Base-by-base conservation (phyloP, 2,329 filamentous ascomycete species). In the Epichloe gansuensis region DNA sequence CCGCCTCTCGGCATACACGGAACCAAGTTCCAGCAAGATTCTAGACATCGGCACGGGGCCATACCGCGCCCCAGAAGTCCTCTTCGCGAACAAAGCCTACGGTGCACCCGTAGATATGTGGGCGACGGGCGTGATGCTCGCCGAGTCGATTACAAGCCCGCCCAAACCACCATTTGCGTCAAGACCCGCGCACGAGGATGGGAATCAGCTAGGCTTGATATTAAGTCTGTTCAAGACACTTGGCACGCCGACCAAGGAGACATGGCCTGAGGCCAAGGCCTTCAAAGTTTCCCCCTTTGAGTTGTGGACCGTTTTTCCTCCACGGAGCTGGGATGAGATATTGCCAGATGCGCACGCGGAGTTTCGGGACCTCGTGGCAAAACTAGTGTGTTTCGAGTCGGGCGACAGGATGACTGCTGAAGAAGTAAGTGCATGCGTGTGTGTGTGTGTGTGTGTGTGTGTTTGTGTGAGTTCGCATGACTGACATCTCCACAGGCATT, bases 31-130 rank as follows among this genome's bases (percentile, higher is more conserved):
- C 51, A 62, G 75, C 52, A 97, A 97, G 68, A 86, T 95, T 50
- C 84, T 93, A 7, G 94, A 98, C 65, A 87, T 98, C 28, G 93
- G 93, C 38, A 97, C 91, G 1, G 91, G 91, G 0, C 81, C 86
- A 48, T 98, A 98, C 69, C 82, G 94, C 21, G 80, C 91, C 0
- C 93, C 93, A 0, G 94, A 98, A 63, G 79, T 91, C 1, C 75
- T 98, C 6, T 97, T 98, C 64, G 93, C 90, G 0, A 77, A 91
- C 65, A 81, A 77, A 48, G 71, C 74, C 0, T 98, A 98, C 63
- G 79, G 77, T 2, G 66, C 78, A 0, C 75, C 79, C 8, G 76
- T 97, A 3, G 93, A 98, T 66, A 82, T 97, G 69, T 98, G 94
- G 93, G 86, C 83, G 4, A 78, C 86, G 0, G 93, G 94, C 1